phyloP scores from a whole-genome alignment of 768 basidiomycete species.

The Boletus barrowsii region DNA sequence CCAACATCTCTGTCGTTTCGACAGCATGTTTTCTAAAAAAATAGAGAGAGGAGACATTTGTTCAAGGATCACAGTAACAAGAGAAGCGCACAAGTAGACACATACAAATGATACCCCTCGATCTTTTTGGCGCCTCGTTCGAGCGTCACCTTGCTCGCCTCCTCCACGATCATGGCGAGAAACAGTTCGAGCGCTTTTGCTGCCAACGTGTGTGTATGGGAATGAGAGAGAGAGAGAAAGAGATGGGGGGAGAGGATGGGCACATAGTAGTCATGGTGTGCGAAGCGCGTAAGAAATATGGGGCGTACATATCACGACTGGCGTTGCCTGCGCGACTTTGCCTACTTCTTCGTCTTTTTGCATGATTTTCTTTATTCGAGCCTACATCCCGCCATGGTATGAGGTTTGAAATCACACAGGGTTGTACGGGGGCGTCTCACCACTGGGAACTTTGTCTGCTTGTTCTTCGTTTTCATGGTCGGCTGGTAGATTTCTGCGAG shows the following conservation, averaged over 20 bases:
- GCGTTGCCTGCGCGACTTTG: conserved; percentile 95
- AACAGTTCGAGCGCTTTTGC: conserved; percentile 95
- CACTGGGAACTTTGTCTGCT: conserved; percentile 88
- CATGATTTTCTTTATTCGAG: conserved; percentile 99
- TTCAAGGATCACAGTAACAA: conserved; percentile 2
- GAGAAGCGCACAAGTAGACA: conserved; percentile 19
- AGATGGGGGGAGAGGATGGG: neutral
- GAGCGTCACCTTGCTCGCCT: conserved; percentile 75
- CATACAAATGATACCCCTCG: conserved; percentile 90
- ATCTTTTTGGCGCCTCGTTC: conserved; percentile 84
- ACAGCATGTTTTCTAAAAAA: conserved; percentile 82
- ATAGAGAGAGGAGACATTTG: neutral
- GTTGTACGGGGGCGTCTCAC: conserved; percentile 41
- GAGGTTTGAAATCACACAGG: neutral
- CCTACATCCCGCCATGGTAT: conserved; percentile 45
- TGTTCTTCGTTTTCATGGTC: conserved; percentile 85
- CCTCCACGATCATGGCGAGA: conserved; percentile 77
- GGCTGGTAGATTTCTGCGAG: neutral
- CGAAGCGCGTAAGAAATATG: conserved; percentile 9
- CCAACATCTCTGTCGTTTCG: conserved; percentile 81
- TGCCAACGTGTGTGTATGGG: conserved; percentile 30
- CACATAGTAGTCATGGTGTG: conserved; percentile 9
- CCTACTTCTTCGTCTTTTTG: conserved; percentile 99
- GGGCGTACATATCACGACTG: conserved; percentile 89
- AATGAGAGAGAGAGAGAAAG: neutral